Evolutionary conservation across 495 filamentous ascomycete species (phyloP), one percentile per base, ranked within the genome.

Genomic region (Amphirosellinia nigrospora): DNA sequence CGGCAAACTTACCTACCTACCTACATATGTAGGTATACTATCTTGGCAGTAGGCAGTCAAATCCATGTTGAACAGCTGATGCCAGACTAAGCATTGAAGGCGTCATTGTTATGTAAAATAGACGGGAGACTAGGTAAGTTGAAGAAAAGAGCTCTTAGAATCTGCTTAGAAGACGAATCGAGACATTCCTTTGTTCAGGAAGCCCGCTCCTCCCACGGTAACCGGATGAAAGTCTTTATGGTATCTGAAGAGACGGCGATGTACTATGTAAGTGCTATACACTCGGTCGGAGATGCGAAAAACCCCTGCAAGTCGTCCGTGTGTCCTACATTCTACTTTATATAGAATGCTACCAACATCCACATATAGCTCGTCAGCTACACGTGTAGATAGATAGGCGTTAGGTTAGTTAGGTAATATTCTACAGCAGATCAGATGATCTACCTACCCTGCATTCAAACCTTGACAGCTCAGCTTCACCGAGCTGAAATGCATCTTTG

Each of bases 341-440:
- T 16, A 46, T 46, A 46, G 15, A 5, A 6, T 45, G 19, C 16
- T 19, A 50, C 10, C 2, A 26, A 1, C 15, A 52, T 26, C 5
- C 10, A 3, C 21, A 50, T 50, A 26, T 52, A 56, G 0, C 6
- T 32, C 26, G 50, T 15, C 8, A n/a, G 19, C 8, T 48, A 48
- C 15, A 26, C 4, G 3, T 50, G n/a, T 11, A 15, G 3, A 16
- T 15, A 46, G 5, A 19, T 45, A 45, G 43, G 19, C n/a, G n/a
- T n/a, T n/a, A n/a, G n/a, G n/a, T n/a, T n/a, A n/a, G 19, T 46
- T 46, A 46, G 4, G 19, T 46, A 46, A 46, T 21, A 7, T n/a
- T 46, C 43, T 46, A n/a, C n/a, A n/a, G n/a, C n/a, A 55, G 26
- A 28, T 55, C 19, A 55, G 50, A 19, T 56, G 55, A 58, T 58